These are phyloP conservation scores for Phytophthora multivora DNA, from an alignment of 352 stramenopile species.

Conservation along the genomic window DNA sequence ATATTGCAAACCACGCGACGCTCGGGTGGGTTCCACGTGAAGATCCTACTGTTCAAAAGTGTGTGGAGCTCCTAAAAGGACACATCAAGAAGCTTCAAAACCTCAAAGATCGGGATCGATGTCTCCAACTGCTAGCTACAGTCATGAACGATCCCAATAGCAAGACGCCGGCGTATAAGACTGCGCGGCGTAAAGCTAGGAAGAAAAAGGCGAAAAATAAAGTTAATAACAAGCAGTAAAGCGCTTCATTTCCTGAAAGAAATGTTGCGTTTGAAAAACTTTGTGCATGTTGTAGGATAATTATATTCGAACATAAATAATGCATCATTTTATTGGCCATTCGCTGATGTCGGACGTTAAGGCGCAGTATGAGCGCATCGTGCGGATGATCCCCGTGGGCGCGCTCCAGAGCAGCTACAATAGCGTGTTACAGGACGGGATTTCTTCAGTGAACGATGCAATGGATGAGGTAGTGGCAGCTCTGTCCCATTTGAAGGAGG, in stretches of 20 bases:
- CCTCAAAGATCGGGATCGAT: not conserved
- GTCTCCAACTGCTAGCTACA: not conserved
- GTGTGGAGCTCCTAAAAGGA: not conserved
- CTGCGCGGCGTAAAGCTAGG: not conserved
- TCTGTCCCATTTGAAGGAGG: conserved; percentile 1
- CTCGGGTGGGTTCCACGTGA: not conserved
- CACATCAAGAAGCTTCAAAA: not conserved
- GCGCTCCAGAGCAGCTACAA: conserved; percentile 2
- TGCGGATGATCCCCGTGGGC: conserved; percentile 5
- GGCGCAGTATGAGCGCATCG: conserved; percentile 10
- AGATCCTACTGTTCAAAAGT: conserved; percentile 1
- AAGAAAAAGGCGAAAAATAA: not conserved
- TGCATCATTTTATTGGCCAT: no score
- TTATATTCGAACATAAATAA: no score
- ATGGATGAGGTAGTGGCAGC: not conserved
- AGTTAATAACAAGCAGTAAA: no score
- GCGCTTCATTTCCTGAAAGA: no score
- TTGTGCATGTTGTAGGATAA: no score
- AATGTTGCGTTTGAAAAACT: no score
- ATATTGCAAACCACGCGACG: not conserved
- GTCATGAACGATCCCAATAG: not conserved
- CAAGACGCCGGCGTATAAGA: not conserved
- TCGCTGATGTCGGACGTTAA: no score
- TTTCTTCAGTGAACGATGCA: not conserved
- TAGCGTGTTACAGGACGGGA: not conserved